These are phyloP conservation scores for Astrephomene gubernaculifera DNA, from an alignment of 139 green algal species.

Conservation along the genomic window DNA sequence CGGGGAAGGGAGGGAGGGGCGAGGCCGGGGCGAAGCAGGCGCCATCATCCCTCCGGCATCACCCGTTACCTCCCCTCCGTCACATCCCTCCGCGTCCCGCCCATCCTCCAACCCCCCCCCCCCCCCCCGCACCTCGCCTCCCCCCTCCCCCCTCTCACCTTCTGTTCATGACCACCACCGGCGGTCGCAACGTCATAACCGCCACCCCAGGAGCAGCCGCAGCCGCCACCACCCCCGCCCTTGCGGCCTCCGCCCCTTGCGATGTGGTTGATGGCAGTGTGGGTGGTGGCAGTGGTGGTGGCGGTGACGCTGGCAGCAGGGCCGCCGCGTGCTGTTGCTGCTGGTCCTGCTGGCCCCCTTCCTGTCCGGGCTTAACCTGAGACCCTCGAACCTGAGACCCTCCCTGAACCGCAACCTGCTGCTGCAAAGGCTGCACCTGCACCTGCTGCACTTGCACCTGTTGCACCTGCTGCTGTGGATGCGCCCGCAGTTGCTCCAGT, in stretches of 20 bases:
- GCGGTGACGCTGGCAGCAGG: too few species aligned
- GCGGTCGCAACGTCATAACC: constrained; percentile 23
- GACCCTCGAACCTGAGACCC: neutral
- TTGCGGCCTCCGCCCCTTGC: neutral
- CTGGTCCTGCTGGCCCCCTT: neutral
- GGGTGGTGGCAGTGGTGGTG: too few species aligned
- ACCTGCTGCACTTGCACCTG: too few species aligned
- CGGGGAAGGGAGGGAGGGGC: neutral
- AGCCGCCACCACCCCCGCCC: neutral
- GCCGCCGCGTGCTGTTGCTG: neutral
- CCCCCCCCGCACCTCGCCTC: neutral
- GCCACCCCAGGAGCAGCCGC: neutral
- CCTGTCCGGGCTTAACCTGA: neutral
- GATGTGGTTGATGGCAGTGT: too few species aligned
- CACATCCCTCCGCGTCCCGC: neutral
- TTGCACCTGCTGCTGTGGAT: neutral
- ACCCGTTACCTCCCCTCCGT: neutral
- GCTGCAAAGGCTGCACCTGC: too few species aligned
- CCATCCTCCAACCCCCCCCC: neutral
- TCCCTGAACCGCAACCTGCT: neutral
- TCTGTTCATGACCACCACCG: constrained; percentile 35
- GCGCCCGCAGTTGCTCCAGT: neutral
- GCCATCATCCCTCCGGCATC: neutral
- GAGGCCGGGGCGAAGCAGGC: neutral
- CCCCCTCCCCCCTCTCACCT: neutral